phyloP scores from a whole-genome alignment of 805 yeast genomes.

The Cephaloascus fragrans region DNA sequence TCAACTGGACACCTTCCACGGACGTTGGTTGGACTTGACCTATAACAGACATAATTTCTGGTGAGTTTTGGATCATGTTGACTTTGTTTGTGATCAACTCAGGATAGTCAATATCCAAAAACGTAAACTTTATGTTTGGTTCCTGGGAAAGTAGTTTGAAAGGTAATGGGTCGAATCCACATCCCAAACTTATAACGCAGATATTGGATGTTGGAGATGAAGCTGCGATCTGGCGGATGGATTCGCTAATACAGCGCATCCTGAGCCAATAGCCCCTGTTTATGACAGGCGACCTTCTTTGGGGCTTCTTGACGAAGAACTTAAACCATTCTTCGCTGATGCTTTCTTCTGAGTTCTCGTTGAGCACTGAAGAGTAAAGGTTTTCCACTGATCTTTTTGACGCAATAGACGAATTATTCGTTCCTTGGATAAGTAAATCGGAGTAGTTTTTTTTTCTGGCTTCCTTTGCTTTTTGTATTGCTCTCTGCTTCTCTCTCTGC shows the following conservation, averaged over 20 bases:
- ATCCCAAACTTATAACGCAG: conserved; percentile 58
- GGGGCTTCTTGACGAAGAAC: conserved; percentile 55
- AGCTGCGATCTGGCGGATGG: conserved; percentile 36
- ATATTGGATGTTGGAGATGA: conserved; percentile 10
- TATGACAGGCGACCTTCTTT: conserved; percentile 69
- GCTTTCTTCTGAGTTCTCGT: conserved; percentile 8
- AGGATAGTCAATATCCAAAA: conserved; percentile 70
- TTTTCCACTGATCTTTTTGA: conserved; percentile 74
- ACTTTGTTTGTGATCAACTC: conserved; percentile 52
- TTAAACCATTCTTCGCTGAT: conserved; percentile 44
- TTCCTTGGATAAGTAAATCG: conserved; percentile 71
- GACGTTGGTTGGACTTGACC: conserved; percentile 16
- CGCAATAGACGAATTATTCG: conserved; percentile 76
- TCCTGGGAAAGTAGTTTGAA: conserved; percentile 19
- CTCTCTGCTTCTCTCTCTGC: conserved; percentile 6
- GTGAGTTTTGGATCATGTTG: conserved; percentile 36
- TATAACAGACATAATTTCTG: conserved; percentile 35
- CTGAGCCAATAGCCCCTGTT: conserved; percentile 81
- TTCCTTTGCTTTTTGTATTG: conserved; percentile 26
- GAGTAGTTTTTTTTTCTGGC: conserved; percentile 37
- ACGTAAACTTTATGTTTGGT: conserved; percentile 19
- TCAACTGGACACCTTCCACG: conserved; percentile 15
- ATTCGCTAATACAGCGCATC: conserved; percentile 54
- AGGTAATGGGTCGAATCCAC: conserved; percentile 53
- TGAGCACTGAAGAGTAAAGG: conserved; percentile 31